phyloP scores from a whole-genome alignment of 2,329 filamentous ascomycete species.

The Ceratocystis harringtonii region DNA sequence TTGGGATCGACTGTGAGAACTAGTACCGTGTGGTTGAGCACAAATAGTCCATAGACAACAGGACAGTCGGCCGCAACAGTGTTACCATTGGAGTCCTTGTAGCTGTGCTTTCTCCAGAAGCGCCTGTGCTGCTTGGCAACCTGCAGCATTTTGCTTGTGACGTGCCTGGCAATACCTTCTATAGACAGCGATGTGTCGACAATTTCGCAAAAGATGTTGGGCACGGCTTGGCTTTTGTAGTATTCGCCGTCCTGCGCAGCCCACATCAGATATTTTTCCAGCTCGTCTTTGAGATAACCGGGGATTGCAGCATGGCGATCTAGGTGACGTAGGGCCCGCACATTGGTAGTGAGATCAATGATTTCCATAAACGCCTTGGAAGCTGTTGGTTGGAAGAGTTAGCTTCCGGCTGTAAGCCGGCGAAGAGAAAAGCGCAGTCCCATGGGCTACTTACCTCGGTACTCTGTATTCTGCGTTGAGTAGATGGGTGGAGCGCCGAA shows the following conservation, averaged over 20 bases:
- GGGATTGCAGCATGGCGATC: slow-evolving; percentile 24
- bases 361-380: slow-evolving; percentile 27
- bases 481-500: slow-evolving; percentile 27
- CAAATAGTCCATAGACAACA: slow-evolving; percentile 31
- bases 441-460: slow-evolving; percentile 23
- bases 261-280: slow-evolving; percentile 28
- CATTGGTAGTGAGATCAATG: slow-evolving; percentile 27
- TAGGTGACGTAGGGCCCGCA: slow-evolving; percentile 26
- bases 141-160: slow-evolving; percentile 26
- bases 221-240: slow-evolving; percentile 24
- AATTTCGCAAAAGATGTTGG: slow-evolving; percentile 28
- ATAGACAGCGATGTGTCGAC: slow-evolving; percentile 24
- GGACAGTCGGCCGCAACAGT: slow-evolving; percentile 22
- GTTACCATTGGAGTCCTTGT: background rate
- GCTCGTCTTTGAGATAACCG: slow-evolving; percentile 24
- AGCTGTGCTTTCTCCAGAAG: slow-evolving; percentile 22
- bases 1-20: slow-evolving; percentile 29
- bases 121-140: slow-evolving; percentile 26
- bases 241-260: slow-evolving; percentile 30
- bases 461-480: slow-evolving; percentile 26
- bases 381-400: slow-evolving; percentile 21
- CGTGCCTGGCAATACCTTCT: slow-evolving; percentile 23
- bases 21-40: slow-evolving; percentile 28
- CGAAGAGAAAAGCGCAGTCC: background rate
- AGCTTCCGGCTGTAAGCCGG: background rate